These are phyloP conservation scores for Pneumocystis wakefieldiae DNA, from an alignment of 1,139 yeast species.

Conservation along the genomic window DNA sequence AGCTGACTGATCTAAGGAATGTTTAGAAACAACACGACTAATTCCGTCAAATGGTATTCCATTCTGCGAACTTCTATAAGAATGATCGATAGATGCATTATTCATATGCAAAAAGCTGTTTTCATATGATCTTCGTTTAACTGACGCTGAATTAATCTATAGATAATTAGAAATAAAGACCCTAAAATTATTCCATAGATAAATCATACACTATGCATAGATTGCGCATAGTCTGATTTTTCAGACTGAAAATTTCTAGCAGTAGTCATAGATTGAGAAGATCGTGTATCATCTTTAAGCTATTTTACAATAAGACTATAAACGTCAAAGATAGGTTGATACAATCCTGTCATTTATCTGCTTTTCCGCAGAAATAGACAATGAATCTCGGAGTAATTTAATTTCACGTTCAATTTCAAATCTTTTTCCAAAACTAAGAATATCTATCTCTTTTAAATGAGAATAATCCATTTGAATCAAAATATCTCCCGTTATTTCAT, in stretches of 20 bases:
- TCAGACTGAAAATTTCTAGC: not conserved
- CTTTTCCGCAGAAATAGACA: not conserved
- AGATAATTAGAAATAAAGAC: not conserved
- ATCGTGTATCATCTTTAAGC: not conserved
- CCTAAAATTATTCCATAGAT: not conserved
- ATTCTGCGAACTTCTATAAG: not conserved
- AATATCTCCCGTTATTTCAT: constrained; percentile 77
- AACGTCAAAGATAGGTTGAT: not conserved
- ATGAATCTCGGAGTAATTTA: constrained; percentile 36
- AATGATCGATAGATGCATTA: not conserved
- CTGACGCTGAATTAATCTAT: not conserved
- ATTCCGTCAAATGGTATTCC: not conserved
- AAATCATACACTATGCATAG: not conserved
- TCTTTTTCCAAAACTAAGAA: constrained; percentile 84
- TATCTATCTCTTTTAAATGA: constrained; percentile 79
- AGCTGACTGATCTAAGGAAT: not conserved
- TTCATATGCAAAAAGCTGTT: not conserved
- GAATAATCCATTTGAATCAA: constrained; percentile 72
- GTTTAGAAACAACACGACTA: not conserved
- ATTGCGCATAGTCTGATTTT: not conserved
- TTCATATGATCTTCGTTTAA: not conserved
- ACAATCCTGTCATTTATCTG: not conserved
- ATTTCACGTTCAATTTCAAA: constrained; percentile 84
- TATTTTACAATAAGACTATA: not conserved
- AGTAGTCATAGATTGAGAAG: not conserved